Conservation (phyloP, 129 eudicot genomes). For the Artemisia tridentata region DNA sequence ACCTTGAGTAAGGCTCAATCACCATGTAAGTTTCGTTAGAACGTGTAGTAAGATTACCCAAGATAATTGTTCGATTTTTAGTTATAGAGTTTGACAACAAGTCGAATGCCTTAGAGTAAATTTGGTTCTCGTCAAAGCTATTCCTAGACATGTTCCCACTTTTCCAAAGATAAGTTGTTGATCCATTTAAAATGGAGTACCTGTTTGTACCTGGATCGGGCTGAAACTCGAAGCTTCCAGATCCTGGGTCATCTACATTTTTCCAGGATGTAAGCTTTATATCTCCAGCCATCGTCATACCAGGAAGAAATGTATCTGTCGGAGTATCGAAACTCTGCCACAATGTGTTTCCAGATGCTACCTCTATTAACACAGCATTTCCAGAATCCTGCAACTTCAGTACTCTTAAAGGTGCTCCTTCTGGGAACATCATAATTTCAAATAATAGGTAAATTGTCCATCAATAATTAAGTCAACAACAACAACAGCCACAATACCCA, state of each 20-base stretch:
- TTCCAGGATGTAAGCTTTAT: constrained; percentile 46
- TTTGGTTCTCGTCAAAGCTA: constrained; percentile 5
- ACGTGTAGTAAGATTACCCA: not conserved
- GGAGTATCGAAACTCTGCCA: constrained; percentile 58
- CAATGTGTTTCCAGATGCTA: not conserved
- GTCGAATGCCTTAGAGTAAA: not conserved
- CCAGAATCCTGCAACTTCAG: constrained; percentile 41
- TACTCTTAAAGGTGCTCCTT: constrained; percentile 7
- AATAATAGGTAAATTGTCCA: not conserved
- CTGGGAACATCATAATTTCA: constrained; percentile 6
- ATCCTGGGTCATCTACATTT: constrained; percentile 41
- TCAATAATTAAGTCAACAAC: not conserved
- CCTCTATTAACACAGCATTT: constrained; percentile 35
- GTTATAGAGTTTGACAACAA: constrained; percentile 8
- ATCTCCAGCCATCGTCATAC: constrained; percentile 31
- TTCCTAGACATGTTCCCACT: constrained; percentile 5
- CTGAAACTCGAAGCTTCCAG: constrained; percentile 37
- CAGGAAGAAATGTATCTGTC: constrained; percentile 55
- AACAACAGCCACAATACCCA: no score
- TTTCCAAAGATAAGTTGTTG: constrained; percentile 2
- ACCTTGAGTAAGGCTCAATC: constrained; percentile 14
- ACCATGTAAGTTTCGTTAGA: not conserved
- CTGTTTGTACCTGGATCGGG: constrained; percentile 8
- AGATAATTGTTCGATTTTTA: not conserved
- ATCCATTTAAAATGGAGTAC: not conserved